These are phyloP conservation scores for Leccinum pellstonianum DNA, from an alignment of 768 basidiomycete genomes.

Conservation along the genomic window DNA sequence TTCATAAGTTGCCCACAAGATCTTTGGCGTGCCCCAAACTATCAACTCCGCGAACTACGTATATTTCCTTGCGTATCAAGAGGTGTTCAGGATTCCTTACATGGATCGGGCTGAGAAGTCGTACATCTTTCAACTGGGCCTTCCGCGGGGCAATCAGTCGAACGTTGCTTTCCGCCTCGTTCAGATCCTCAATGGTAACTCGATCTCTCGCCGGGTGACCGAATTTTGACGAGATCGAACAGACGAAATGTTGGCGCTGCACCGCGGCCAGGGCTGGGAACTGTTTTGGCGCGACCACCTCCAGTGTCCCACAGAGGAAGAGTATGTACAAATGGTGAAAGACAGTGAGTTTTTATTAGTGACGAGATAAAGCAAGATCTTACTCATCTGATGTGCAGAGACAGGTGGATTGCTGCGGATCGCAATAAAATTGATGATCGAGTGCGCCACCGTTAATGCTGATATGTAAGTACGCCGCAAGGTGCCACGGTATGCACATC, in stretches of 20 bases:
- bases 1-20: constrained; percentile 85
- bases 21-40: constrained; percentile 94
- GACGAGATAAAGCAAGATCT: not conserved
- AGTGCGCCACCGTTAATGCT: constrained; percentile 60
- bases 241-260: constrained; percentile 76
- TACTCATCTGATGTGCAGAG: constrained; percentile 49
- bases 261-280: constrained; percentile 92
- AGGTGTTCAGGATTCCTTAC: constrained; percentile 49
- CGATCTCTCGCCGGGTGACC: not conserved
- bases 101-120: constrained; percentile 13
- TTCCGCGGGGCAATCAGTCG: not conserved
- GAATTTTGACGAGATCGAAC: not conserved
- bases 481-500: not conserved
- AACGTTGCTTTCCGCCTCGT: constrained; percentile 50
- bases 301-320: constrained; percentile 88
- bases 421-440: constrained; percentile 95
- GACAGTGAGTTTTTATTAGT: constrained; percentile 60
- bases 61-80: constrained; percentile 90
- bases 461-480: constrained; percentile 46
- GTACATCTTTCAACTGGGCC: constrained; percentile 39
- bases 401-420: constrained; percentile 92
- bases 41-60: constrained; percentile 98
- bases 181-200: constrained; percentile 68
- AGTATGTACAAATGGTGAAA: constrained; percentile 94
- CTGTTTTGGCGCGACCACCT: constrained; percentile 91